phyloP scores from a whole-genome alignment of 371 early-diverging fungal genomes.

The Haplosporangium sp. region DNA sequence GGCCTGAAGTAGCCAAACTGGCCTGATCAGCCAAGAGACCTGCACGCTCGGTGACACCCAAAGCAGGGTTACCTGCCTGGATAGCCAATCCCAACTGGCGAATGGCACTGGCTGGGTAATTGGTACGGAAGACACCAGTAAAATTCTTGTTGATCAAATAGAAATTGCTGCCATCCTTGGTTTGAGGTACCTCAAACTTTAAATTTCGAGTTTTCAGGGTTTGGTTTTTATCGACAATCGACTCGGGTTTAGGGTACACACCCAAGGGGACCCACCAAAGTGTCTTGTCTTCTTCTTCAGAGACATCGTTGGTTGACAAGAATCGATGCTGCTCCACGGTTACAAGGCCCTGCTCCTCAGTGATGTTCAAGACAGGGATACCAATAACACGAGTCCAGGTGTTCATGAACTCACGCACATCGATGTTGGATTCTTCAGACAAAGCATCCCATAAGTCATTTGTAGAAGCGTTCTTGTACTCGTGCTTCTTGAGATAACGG shows the following conservation, averaged over 20 bases:
- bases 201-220: constrained; percentile 51
- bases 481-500: constrained; percentile 83
- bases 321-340: constrained; percentile 80
- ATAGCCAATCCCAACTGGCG: constrained; percentile 60
- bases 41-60: constrained; percentile 67
- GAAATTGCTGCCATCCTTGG: constrained; percentile 25
- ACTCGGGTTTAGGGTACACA: constrained; percentile 32
- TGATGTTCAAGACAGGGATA: constrained; percentile 80
- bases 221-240: constrained; percentile 36
- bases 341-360: constrained; percentile 58
- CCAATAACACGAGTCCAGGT: constrained; percentile 90
- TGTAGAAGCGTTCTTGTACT: constrained; percentile 87
- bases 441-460: constrained; percentile 89
- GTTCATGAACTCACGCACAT: constrained; percentile 85
- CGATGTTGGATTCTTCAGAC: constrained; percentile 71
- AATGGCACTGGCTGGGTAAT: constrained; percentile 66
- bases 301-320: constrained; percentile 79
- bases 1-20: constrained; percentile 73
- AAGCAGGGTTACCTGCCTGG: constrained; percentile 34
- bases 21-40: constrained; percentile 75
- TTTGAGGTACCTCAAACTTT: constrained; percentile 39
- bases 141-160: constrained; percentile 74
- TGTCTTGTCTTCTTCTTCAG: constrained; percentile 72
- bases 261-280: constrained; percentile 86
- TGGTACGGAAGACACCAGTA: constrained; percentile 76